Evolutionary conservation across 1,139 yeast genomes (phyloP), one percentile per base, ranked within the genome.

Genomic region (Protomyces pachydermus): DNA sequence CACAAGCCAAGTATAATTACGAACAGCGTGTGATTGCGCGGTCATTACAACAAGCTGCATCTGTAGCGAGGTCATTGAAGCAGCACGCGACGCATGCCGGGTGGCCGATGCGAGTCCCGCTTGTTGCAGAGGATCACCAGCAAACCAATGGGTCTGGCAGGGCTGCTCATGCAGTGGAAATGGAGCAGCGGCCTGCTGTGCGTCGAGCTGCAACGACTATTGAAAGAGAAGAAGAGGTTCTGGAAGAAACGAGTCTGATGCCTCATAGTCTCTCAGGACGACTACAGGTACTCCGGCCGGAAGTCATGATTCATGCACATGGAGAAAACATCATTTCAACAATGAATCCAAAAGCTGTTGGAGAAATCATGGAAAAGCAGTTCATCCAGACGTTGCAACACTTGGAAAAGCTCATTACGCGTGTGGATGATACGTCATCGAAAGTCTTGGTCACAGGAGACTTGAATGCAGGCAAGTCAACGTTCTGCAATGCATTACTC

Each of bases 361-460:
- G 56, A 12, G 62, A 52, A 3, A 58, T 58, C 42, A 58, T 58
- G 62, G 62, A 58, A 35, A 37, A 58, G 56, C 62, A 58, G n/a
- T 42, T 58, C 45, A 51, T 39, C 53, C 52, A 58, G 35, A 55
- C 54, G n/a, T 56, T 51, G 12, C 42, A 83, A 69, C 97, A 91
- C 72, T 77, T 93, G 65, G 73, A 77, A n/a, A 84, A 91, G 35
- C 78, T 95, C 68, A 84, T 84, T 67, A 95, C 86, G 60, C 81
- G 99, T 70, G 87, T 95, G 35, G 95, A 88, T 70, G 97, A 95
- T 71, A 90, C 95, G 0, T 82, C 95, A 0, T 91, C 98, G 1
- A 93, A 91, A 71, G 98, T 95, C 0, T 84, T 95, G 70, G 91
- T 95, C 46, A 95, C 98, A 1, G 99, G 99, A 56, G 99, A 95